Conservation (phyloP, 2,329 filamentous ascomycete genomes). For the Verticillium nonalfalfae region DNA sequence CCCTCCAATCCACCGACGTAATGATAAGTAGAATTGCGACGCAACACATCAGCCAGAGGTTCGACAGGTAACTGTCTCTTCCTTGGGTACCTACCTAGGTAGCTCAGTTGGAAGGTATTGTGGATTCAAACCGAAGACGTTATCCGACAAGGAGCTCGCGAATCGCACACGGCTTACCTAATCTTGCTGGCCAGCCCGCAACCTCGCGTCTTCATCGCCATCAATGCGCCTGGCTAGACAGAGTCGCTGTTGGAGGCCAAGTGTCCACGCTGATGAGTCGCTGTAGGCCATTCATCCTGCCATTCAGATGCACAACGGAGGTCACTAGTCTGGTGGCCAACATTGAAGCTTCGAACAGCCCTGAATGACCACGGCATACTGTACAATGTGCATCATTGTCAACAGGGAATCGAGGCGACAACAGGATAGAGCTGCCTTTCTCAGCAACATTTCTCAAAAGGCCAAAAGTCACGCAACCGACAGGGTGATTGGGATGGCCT, state of each 20-base stretch:
- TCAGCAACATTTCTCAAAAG: too few species aligned
- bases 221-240: neutral
- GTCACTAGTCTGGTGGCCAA: too few species aligned
- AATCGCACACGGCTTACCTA: neutral
- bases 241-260: neutral
- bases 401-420: too few species aligned
- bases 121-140: neutral
- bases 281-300: neutral
- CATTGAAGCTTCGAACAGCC: neutral
- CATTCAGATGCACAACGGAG: neutral
- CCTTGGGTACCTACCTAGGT: too few species aligned
- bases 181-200: neutral
- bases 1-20: neutral
- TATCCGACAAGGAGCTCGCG: neutral
- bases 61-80: neutral
- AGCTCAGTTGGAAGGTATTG: neutral
- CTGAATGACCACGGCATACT: too few species aligned
- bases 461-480: too few species aligned
- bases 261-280: neutral
- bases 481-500: too few species aligned
- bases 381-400: too few species aligned
- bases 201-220: neutral
- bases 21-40: neutral
- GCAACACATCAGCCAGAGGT: neutral
- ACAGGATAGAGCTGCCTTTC: too few species aligned